Evolutionary conservation across 2,329 filamentous ascomycete species (phyloP).

Genomic region (Fusarium equiseti): DNA sequence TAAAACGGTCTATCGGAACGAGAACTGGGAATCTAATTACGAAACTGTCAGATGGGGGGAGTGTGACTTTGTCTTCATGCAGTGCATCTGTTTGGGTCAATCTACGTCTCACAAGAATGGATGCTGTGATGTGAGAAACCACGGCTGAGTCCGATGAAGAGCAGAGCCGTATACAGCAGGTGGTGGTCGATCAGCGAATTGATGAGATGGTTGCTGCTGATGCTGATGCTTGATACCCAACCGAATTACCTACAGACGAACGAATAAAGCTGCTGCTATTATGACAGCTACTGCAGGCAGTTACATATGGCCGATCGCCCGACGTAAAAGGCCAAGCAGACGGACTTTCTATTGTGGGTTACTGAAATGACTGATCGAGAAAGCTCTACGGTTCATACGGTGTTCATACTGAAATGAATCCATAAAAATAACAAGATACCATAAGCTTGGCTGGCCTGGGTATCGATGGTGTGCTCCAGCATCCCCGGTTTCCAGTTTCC

Average conservation of each 20-base stretch:
- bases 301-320: slow-evolving; percentile 27
- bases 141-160: slow-evolving; percentile 3
- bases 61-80: slow-evolving; percentile 2
- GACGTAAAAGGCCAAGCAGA: background rate
- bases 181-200: slow-evolving; percentile 18
- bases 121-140: slow-evolving; percentile 10
- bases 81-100: slow-evolving; percentile 1
- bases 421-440: slow-evolving; percentile 1
- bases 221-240: slow-evolving; percentile 10
- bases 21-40: slow-evolving; percentile 9
- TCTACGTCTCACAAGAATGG: slow-evolving; percentile 1
- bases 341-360: background rate
- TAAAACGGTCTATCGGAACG: background rate
- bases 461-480: slow-evolving; percentile 35
- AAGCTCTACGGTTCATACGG: background rate
- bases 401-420: background rate
- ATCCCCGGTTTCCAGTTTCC: slow-evolving; percentile 24
- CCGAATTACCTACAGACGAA: background rate
- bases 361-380: background rate
- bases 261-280: background rate
- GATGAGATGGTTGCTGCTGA: slow-evolving; percentile 25
- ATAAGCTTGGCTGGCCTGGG: slow-evolving; percentile 25
- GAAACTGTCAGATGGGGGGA: slow-evolving; percentile 4
- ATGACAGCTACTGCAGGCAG: background rate
- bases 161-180: slow-evolving; percentile 27